phyloP scores from a whole-genome alignment of 2,329 filamentous ascomycete species.

The Teratosphaeria nubilosa region DNA sequence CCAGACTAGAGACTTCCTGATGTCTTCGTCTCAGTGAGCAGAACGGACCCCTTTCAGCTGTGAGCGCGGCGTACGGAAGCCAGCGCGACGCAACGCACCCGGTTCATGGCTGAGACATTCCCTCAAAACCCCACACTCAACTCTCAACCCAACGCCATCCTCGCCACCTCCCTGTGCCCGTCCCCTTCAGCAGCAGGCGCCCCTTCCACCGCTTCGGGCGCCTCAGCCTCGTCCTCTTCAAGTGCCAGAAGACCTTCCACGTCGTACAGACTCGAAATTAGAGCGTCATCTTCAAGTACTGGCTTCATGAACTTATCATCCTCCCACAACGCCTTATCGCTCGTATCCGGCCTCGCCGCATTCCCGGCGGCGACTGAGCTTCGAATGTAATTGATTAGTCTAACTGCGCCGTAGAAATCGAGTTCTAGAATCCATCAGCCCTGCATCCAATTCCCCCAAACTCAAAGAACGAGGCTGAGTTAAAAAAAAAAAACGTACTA shows the following conservation, averaged over 20 bases:
- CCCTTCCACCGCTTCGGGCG: neutral
- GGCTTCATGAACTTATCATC: constrained; percentile 76
- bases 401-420: constrained; percentile 36
- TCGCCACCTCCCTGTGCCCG: neutral
- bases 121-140: neutral
- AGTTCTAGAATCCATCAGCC: constrained; percentile 21
- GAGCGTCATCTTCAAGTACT: constrained; percentile 75
- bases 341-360: constrained; percentile 28
- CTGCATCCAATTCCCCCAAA: neutral
- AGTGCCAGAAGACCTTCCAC: constrained; percentile 59
- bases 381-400: constrained; percentile 42
- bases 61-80: neutral
- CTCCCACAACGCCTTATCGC: constrained; percentile 54
- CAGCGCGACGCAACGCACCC: neutral
- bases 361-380: constrained; percentile 29
- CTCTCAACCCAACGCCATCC: neutral
- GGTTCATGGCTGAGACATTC: too few relatives aligned
- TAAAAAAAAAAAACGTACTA: constrained; percentile 20
- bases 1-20: too few relatives aligned
- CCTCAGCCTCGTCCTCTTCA: neutral
- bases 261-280: constrained; percentile 55
- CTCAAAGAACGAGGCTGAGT: too few relatives aligned
- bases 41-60: too few relatives aligned
- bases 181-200: neutral
- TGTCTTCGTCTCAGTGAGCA: too few relatives aligned